A percentile compares a stretch with the other conserved stretches of the same genome.
Evolutionary conservation across 179 eudicot species (phyloP).

Genomic region (Spergularia azorica): DNA sequence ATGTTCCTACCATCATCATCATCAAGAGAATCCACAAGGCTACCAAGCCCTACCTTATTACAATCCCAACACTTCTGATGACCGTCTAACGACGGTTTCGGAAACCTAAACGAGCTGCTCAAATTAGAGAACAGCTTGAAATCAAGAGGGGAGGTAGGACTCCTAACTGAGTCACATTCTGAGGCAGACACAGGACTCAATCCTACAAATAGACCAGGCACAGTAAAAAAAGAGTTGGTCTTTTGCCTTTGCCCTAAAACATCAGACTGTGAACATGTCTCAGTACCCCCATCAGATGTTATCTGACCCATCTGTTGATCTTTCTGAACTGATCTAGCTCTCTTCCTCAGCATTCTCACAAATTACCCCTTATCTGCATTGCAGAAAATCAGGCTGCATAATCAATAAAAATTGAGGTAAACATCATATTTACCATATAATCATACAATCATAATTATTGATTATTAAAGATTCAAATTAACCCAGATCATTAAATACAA

Average conservation of each 20-base stretch:
- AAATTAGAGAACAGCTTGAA: conserved; percentile 66
- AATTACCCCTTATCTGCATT: conserved; percentile 33
- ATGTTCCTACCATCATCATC: conserved; percentile 31
- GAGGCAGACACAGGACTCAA: conserved; percentile 49
- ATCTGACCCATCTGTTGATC: conserved; percentile 60
- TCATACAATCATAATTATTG: too few species aligned
- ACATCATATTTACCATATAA: too few species aligned
- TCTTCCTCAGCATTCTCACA: conserved; percentile 59
- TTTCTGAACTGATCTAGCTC: conserved; percentile 62
- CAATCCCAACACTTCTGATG: conserved; percentile 65
- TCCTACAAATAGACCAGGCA: conserved; percentile 76
- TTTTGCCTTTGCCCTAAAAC: conserved; percentile 51
- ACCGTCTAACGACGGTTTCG: conserved; percentile 44
- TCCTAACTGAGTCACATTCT: conserved; percentile 79
- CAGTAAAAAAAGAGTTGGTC: conserved; percentile 60
- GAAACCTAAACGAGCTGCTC: conserved; percentile 63
- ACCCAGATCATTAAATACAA: too few species aligned
- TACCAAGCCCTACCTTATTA: conserved; percentile 67
- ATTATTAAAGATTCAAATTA: too few species aligned
- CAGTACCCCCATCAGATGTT: conserved; percentile 50
- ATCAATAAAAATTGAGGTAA: conserved; percentile 9
- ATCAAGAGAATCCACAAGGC: conserved; percentile 74
- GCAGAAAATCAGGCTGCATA: background rate
- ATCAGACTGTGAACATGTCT: conserved; percentile 44
- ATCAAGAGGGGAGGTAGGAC: conserved; percentile 95